Base-by-base conservation (phyloP, 345 rosid genomes). In the Arabidopsis thaliana region DNA sequence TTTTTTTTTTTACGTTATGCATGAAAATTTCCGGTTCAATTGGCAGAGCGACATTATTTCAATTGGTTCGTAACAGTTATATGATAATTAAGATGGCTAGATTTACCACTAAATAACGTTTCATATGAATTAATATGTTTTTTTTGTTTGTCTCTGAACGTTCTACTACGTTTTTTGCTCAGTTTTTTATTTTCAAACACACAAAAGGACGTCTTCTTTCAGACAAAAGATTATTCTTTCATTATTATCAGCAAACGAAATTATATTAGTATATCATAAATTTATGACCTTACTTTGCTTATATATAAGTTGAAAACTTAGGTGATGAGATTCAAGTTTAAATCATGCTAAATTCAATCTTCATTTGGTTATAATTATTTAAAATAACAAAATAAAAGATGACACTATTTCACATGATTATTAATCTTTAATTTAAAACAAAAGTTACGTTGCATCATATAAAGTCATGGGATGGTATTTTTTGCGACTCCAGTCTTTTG, bases 1-100 rank as follows among this genome's bases (percentile, higher is more conserved):
- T 11, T 61, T 25, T 42, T 33, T 45, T 33, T 28, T 45, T 14
- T 11, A 60, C 67, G 75, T 71, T 60, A 67, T 14, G 37, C 57
- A 34, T 58, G 16, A 28, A 28, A 28, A 28, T 28, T 28, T 28
- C 32, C 32, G 32, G 32, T 3, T 62, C 41, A 41, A 61, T 40
- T 6, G 33, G 12, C 13, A 41, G 22, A 23, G 12, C 36, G 4
- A 20, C 46, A 20, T 10, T 10, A 37, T 40, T 40, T 60, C 34
- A 16, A 42, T 16, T n/a, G 13, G 25, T 34, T 20, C 4, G 42
- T 36, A 58, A 23, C 4, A 28, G 32, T 2, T 28, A 0, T 28
- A 28, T 20, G 44, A 20, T 9, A 36, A 16, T 58, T 34, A 34
- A 8, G 44, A 34, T 58, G n/a, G n/a, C 44, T 16, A 58, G 28